Percentiles rank a stretch among this genome's conserved stretches.
These are phyloP conservation scores for Termitomyces eurrhizus DNA, from an alignment of 768 basidiomycete species.

Conservation along the genomic window DNA sequence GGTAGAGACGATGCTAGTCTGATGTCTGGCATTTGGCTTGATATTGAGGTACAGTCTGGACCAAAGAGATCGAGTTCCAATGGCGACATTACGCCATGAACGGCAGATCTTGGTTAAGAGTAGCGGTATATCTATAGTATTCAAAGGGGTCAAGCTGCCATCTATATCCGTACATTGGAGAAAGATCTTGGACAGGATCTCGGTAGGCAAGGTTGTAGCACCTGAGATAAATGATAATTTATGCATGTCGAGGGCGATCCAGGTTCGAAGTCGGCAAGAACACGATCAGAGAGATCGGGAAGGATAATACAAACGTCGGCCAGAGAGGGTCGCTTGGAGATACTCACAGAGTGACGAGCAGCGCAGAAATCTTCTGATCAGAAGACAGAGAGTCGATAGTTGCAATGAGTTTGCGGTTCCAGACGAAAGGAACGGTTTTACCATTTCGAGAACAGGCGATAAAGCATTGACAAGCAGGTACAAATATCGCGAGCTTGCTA, in stretches of 20 bases:
- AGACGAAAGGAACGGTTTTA: constrained; percentile 15
- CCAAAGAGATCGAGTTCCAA: constrained; percentile 37
- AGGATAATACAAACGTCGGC: constrained; percentile 2
- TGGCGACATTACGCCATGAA: constrained; percentile 36
- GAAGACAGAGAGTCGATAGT: constrained; percentile 1
- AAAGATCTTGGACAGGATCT: constrained; percentile 40
- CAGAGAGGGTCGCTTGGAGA: neutral
- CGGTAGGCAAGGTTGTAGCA: constrained; percentile 26
- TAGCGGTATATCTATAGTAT: constrained; percentile 35
- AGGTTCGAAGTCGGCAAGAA: constrained; percentile 5
- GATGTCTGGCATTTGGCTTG: constrained; percentile 16
- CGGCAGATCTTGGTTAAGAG: constrained; percentile 36
- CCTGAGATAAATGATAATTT: constrained; percentile 4
- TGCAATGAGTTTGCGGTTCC: constrained; percentile 9
- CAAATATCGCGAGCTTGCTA: neutral
- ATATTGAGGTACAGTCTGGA: constrained; percentile 32
- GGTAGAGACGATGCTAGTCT: constrained; percentile 16
- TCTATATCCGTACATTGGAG: constrained; percentile 31
- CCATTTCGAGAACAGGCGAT: constrained; percentile 15
- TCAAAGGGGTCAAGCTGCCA: constrained; percentile 27
- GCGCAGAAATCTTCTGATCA: constrained; percentile 14
- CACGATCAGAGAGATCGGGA: constrained; percentile 14
- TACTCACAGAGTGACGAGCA: constrained; percentile 6
- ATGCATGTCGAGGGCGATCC: constrained; percentile 7
- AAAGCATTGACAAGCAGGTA: constrained; percentile 1